Conservation (phyloP, 257 asterid genomes). For the Solanum bukasovii region DNA sequence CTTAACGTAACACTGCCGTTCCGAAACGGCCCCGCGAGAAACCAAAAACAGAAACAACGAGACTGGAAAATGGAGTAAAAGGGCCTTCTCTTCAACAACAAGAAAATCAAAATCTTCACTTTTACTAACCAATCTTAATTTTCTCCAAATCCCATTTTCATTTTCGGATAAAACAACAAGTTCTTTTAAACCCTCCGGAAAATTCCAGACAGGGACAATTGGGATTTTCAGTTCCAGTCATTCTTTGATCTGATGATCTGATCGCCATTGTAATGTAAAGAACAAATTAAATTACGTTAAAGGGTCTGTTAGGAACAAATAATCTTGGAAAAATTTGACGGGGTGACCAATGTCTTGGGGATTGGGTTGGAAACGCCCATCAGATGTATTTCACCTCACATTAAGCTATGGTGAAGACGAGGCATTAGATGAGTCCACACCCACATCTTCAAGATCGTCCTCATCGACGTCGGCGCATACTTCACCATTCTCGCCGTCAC, state of each 20-base stretch:
- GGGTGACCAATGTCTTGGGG: slow-evolving; percentile 85
- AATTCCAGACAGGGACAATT: neutral
- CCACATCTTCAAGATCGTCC: slow-evolving; percentile 57
- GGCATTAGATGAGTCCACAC: slow-evolving; percentile 51
- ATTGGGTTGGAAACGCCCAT: slow-evolving; percentile 86
- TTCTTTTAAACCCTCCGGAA: neutral
- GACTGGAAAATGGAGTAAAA: neutral
- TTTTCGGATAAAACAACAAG: neutral
- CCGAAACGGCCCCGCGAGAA: neutral
- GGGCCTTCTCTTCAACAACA: neutral
- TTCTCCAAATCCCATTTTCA: neutral
- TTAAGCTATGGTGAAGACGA: slow-evolving; percentile 78
- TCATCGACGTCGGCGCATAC: slow-evolving; percentile 27
- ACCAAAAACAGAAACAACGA: neutral
- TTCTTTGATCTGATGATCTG: neutral
- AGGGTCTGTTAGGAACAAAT: neutral
- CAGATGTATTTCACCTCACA: slow-evolving; percentile 83
- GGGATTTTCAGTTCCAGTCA: neutral
- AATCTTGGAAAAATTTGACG: neutral
- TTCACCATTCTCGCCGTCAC: slow-evolving; percentile 17
- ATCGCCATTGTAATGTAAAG: neutral
- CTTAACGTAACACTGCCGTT: neutral
- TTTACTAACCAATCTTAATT: neutral
- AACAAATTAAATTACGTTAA: neutral
- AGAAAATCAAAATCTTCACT: neutral